Evolutionary conservation across 1,284 basidiomycete species (phyloP), one percentile per base, ranked within the genome.

Genomic region (Papiliotrema fonsecae): DNA sequence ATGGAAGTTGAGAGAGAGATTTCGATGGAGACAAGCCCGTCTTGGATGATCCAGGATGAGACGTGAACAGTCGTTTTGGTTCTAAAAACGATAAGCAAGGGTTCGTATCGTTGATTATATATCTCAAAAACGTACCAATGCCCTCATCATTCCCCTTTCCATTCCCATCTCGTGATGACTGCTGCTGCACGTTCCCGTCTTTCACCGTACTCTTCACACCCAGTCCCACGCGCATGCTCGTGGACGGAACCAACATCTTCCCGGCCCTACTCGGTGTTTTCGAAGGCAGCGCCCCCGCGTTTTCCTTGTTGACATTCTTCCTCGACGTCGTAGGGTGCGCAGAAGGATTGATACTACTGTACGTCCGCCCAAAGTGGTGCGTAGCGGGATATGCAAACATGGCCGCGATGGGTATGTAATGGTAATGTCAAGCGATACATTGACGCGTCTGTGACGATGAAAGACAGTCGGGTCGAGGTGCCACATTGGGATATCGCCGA

Each of bases 311-410:
- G 6, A 54, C 27, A 40, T 63, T 64, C 47, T 56, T 58, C 31
- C 54, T 26, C 14, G 19, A 18, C 2, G 56, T 56, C 6, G 56
- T 56, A 2, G 42, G 39, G 24, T 47, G 32, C 27, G 10, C 49
- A 32, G 50, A 43, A 11, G 53, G 37, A 53, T 49, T 38, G 19
- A 42, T 40, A 28, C 53, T 46, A 16, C 45, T 49, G 42, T 60
- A 60, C 13, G 56, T 60, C 3, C 64, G 45, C 2, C 49, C 42
- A 6, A 62, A 39, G 25, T 58, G 52, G 31, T 46, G 44, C 13
- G 64, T 58, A 13, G 57, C 49, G 5, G 62, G 64, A 24, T 46
- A 52, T 4, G 54, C 59, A 50, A 62, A 64, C 64, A 66, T 66
- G 36, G 3, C 49, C 21, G 14, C 37, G 14, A 34, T 5, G 30